phyloP scores from a whole-genome alignment of 805 yeast genomes.

The Clavispora santaluciae region DNA sequence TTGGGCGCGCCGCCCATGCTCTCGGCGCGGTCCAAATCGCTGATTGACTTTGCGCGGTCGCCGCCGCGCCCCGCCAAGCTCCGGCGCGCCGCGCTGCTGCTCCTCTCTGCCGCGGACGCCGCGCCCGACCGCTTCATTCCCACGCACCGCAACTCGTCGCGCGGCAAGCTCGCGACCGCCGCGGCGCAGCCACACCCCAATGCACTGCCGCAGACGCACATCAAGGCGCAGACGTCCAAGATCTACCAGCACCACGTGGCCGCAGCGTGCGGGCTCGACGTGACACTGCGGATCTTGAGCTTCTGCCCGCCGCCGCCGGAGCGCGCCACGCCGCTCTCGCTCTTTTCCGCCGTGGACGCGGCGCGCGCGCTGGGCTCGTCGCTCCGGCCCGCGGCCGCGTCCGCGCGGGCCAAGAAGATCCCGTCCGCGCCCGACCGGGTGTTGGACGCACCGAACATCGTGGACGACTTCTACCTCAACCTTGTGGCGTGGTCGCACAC shows the following conservation, averaged over 20 bases:
- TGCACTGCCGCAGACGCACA: slow-evolving; percentile 51
- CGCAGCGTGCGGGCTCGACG: slow-evolving; percentile 86
- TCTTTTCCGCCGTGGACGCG: slow-evolving; percentile 24
- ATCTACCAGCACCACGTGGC: slow-evolving; percentile 81
- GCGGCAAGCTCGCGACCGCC: slow-evolving; percentile 32
- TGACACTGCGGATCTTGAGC: slow-evolving; percentile 76
- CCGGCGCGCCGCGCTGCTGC: slow-evolving; percentile 14
- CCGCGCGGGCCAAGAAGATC: slow-evolving; percentile 68
- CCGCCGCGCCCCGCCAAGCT: slow-evolving; percentile 18
- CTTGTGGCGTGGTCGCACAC: slow-evolving; percentile 82
- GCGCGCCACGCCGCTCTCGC: slow-evolving; percentile 30
- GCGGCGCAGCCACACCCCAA: slow-evolving; percentile 37
- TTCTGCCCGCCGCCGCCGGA: slow-evolving; percentile 87
- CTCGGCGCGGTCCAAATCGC: slow-evolving; percentile 9
- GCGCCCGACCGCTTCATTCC: slow-evolving; percentile 40
- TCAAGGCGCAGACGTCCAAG: slow-evolving; percentile 48
- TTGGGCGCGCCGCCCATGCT: slow-evolving; percentile 9
- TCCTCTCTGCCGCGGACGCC: slow-evolving; percentile 9
- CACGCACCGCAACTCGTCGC: slow-evolving; percentile 36
- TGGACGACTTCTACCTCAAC: slow-evolving; percentile 89
- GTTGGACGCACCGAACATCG: slow-evolving; percentile 91
- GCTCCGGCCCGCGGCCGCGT: slow-evolving; percentile 47
- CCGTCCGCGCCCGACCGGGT: slow-evolving; percentile 90
- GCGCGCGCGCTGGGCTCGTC: slow-evolving; percentile 21
- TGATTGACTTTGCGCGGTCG: slow-evolving; percentile 14